These are phyloP conservation scores for Asterionellopsis glacialis DNA, from an alignment of 108 stramenopile genomes.

Conservation along the genomic window DNA sequence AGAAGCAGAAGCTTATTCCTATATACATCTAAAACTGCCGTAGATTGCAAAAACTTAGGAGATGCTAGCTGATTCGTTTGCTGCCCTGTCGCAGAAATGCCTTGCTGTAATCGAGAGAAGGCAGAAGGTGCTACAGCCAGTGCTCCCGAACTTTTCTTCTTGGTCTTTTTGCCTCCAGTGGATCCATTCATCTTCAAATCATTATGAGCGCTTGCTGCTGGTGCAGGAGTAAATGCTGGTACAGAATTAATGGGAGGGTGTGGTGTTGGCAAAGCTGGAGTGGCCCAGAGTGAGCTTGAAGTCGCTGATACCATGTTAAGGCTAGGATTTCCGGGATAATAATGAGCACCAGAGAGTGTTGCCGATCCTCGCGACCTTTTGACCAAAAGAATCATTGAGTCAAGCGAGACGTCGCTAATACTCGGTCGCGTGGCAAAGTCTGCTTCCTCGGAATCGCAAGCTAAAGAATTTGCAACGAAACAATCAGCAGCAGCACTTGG, in stretches of 20 bases:
- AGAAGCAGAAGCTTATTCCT: constrained; percentile 22
- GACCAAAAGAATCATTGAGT: constrained; percentile 18
- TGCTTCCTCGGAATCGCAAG: constrained; percentile 7
- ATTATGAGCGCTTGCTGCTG: background rate
- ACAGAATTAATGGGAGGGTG: background rate
- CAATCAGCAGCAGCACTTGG: background rate
- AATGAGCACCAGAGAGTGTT: too few species aligned
- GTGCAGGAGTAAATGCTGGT: background rate
- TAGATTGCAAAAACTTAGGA: background rate
- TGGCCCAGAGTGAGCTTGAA: background rate
- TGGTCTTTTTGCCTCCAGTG: constrained; percentile 20
- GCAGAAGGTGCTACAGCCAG: background rate
- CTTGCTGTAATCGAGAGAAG: background rate
- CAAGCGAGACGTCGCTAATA: background rate
- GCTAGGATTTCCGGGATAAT: too few species aligned
- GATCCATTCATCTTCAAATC: constrained; percentile 1
- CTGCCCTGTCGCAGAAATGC: background rate
- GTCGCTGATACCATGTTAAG: background rate
- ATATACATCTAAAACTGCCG: constrained; percentile 5
- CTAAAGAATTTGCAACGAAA: background rate
- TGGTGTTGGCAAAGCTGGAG: background rate
- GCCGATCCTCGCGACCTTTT: background rate
- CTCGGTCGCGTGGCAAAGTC: background rate
- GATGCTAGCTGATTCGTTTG: background rate
- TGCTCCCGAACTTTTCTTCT: constrained; percentile 12